Evolutionary conservation across 441 rosid genomes (phyloP).

Genomic region (Euphorbia celastroides): DNA sequence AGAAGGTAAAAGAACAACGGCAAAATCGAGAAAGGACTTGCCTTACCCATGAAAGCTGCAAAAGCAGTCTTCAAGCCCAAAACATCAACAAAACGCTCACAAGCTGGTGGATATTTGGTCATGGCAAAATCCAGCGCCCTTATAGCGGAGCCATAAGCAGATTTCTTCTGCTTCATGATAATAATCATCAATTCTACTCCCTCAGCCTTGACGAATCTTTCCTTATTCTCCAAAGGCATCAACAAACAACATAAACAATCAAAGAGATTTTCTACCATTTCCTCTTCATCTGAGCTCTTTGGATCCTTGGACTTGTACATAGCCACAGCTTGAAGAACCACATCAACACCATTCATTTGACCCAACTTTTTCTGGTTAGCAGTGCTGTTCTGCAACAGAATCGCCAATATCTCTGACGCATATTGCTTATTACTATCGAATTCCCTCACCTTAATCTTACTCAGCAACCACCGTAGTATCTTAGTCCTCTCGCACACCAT

Average conservation of each 20-base stretch:
- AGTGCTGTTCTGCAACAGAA: slow-evolving; percentile 72
- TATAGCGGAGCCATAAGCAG: slow-evolving; percentile 88
- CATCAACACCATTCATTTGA: slow-evolving; percentile 96
- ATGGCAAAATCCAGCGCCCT: slow-evolving; percentile 92
- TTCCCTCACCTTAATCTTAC: slow-evolving; percentile 78
- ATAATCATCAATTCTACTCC: slow-evolving; percentile 99
- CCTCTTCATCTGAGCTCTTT: slow-evolving; percentile 86
- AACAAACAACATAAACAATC: slow-evolving; percentile 83
- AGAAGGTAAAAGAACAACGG: neutral
- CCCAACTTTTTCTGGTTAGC: slow-evolving; percentile 87
- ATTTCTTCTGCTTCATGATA: slow-evolving; percentile 96
- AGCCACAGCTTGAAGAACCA: slow-evolving; percentile 85
- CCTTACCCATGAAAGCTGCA: slow-evolving; percentile 99
- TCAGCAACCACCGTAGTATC: slow-evolving; percentile 68
- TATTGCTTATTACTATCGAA: slow-evolving; percentile 91
- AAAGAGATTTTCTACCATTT: slow-evolving; percentile 93
- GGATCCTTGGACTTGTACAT: slow-evolving; percentile 94
- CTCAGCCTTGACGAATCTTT: slow-evolving; percentile 91
- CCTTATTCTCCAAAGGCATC: slow-evolving; percentile 98
- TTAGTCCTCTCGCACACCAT: slow-evolving; percentile 87
- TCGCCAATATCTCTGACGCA: slow-evolving; percentile 89
- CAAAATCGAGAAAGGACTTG: slow-evolving; percentile 42
- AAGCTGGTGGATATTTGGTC: slow-evolving; percentile 96
- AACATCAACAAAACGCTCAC: slow-evolving; percentile 94
- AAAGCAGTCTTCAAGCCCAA: slow-evolving; percentile 92